A percentile compares a stretch with the other conserved stretches of the same genome.
These are phyloP conservation scores for Pythium myriotylum DNA, from an alignment of 352 stramenopile genomes.

Conservation along the genomic window DNA sequence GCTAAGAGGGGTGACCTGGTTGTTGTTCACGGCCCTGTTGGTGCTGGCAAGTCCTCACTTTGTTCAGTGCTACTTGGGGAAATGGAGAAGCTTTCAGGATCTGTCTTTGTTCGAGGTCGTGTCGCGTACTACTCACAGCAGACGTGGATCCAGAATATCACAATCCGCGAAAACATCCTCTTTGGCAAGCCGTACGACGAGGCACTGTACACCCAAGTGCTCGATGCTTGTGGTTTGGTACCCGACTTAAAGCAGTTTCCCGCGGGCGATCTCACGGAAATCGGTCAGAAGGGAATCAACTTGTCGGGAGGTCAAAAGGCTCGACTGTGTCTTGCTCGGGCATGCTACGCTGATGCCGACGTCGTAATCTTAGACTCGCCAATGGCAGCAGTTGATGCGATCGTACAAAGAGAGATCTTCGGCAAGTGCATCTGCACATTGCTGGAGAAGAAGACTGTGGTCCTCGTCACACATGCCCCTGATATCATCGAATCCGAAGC, in stretches of 20 bases:
- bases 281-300: conserved; percentile 96
- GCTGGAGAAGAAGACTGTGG: conserved; percentile 19
- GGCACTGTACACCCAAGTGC: conserved; percentile 39
- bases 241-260: conserved; percentile 88
- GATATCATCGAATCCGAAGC: conserved; percentile 22
- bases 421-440: conserved; percentile 41
- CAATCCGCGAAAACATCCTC: conserved; percentile 80
- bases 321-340: conserved; percentile 56
- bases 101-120: conserved; percentile 41
- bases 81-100: conserved; percentile 66
- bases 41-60: conserved; percentile 58
- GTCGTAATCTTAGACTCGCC: conserved; percentile 93
- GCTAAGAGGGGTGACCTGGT: conserved; percentile 52
- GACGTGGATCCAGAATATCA: conserved; percentile 81
- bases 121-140: conserved; percentile 81
- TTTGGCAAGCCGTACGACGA: conserved; percentile 76
- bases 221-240: conserved; percentile 80
- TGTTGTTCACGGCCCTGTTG: conserved; percentile 49
- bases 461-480: conserved; percentile 12
- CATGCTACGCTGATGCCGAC: conserved; percentile 66
- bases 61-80: conserved; percentile 65
- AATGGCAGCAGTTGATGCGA: conserved; percentile 92
- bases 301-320: conserved; percentile 90
- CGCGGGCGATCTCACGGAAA: conserved; percentile 91
- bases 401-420: conserved; percentile 93